phyloP scores from a whole-genome alignment of 2,329 filamentous ascomycete species.

The Akanthomyces lecanii region DNA sequence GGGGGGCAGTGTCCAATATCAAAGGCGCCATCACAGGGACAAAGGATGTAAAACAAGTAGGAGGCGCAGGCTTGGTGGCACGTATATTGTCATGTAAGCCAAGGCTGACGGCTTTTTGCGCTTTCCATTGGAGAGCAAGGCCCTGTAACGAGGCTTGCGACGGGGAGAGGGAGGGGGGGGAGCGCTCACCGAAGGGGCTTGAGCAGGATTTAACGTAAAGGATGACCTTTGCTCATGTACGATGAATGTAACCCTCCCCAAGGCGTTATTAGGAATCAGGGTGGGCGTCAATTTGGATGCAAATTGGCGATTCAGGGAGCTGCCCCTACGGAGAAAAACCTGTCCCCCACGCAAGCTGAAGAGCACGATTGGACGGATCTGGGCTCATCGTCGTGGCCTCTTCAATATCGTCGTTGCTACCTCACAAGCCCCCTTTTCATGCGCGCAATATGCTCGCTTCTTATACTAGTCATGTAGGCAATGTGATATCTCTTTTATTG shows the following conservation, averaged over 20 bases:
- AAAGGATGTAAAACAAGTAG: too few species aligned
- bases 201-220: background rate
- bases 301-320: background rate
- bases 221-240: background rate
- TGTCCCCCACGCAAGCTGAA: background rate
- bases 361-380: background rate
- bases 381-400: background rate
- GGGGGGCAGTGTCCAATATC: too few species aligned
- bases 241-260: slow-evolving; percentile 11
- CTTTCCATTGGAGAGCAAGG: too few species aligned
- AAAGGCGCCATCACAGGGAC: too few species aligned
- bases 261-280: background rate
- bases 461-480: background rate
- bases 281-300: background rate
- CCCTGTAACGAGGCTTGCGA: too few species aligned
- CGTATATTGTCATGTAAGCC: background rate
- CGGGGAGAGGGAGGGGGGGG: background rate
- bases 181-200: background rate
- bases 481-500: background rate
- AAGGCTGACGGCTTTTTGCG: background rate
- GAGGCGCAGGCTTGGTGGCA: too few species aligned
- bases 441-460: too few species aligned
- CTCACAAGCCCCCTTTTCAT: too few species aligned
- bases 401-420: background rate
- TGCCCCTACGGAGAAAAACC: background rate